These are phyloP conservation scores for Trichoderma sp. DNA, from an alignment of 2,329 filamentous ascomycete species.

Conservation along the genomic window DNA sequence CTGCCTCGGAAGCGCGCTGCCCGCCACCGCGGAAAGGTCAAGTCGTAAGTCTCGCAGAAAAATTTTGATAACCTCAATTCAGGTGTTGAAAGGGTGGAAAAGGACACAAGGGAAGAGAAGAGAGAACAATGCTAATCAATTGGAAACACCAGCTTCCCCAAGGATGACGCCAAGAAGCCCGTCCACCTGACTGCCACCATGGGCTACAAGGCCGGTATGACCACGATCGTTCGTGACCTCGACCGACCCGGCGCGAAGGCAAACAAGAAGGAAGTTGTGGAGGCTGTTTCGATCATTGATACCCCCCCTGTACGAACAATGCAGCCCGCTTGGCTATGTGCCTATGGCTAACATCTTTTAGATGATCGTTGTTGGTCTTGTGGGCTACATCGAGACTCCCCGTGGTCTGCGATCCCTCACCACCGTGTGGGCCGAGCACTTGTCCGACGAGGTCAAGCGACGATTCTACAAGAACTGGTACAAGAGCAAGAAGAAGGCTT, in stretches of 20 bases:
- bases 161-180: conserved; percentile 99
- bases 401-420: conserved; percentile 98
- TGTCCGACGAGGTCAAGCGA: conserved; percentile 98
- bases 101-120: not conserved
- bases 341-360: conserved; percentile 75
- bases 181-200: conserved; percentile 97
- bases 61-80: not conserved
- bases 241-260: conserved; percentile 99
- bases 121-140: conserved; percentile 36
- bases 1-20: conserved; percentile 89
- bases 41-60: conserved; percentile 70
- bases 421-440: conserved; percentile 99
- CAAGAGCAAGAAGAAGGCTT: conserved; percentile 99
- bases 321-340: conserved; percentile 77
- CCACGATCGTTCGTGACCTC: conserved; percentile 98
- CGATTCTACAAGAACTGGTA: conserved; percentile 99
- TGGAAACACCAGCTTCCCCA: conserved; percentile 77
- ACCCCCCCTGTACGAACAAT: conserved; percentile 93
- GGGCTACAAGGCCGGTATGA: conserved; percentile 99
- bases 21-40: conserved; percentile 95
- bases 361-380: conserved; percentile 99
- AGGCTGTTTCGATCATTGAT: conserved; percentile 86
- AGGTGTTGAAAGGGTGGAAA: not conserved
- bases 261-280: conserved; percentile 98
- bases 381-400: conserved; percentile 99